These are phyloP conservation scores for Auricularia heimuer DNA, from an alignment of 768 basidiomycete genomes.

Conservation along the genomic window DNA sequence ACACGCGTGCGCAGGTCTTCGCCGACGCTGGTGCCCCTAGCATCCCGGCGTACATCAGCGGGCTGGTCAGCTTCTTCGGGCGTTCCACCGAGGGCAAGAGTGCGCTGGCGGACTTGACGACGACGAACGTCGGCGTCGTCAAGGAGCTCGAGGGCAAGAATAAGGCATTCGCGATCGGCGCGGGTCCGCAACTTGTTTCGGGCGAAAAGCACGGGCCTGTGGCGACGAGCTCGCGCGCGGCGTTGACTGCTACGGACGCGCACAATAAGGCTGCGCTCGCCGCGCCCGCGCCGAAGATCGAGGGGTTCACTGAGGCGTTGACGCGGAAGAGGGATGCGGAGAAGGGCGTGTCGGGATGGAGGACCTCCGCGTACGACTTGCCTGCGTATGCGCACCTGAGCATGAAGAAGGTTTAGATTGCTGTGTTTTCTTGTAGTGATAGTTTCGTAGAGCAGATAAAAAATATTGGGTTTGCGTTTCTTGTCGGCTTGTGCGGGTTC, in stretches of 20 bases:
- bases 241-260: slow-evolving; percentile 33
- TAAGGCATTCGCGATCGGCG: slow-evolving; percentile 51
- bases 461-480: no score
- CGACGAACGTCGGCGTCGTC: slow-evolving; percentile 57
- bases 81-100: slow-evolving; percentile 26
- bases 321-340: slow-evolving; percentile 24
- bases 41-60: slow-evolving; percentile 43
- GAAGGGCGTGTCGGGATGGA: slow-evolving; percentile 24
- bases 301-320: slow-evolving; percentile 18
- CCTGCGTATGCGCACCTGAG: not conserved
- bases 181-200: slow-evolving; percentile 61
- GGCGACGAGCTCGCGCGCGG: slow-evolving; percentile 20
- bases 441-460: no score
- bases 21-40: slow-evolving; percentile 47
- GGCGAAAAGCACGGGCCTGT: slow-evolving; percentile 61
- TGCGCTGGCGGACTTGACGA: slow-evolving; percentile 34
- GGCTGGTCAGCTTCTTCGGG: slow-evolving; percentile 62
- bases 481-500: no score
- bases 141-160: slow-evolving; percentile 32
- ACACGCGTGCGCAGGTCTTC: slow-evolving; percentile 51
- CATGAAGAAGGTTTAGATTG: not conserved
- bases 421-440: no score
- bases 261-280: slow-evolving; percentile 22
- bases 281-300: slow-evolving; percentile 4
- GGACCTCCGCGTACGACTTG: slow-evolving; percentile 27